Evolutionary conservation across 805 yeast species (phyloP).

Genomic region (Wickerhamomyces pijperi): DNA sequence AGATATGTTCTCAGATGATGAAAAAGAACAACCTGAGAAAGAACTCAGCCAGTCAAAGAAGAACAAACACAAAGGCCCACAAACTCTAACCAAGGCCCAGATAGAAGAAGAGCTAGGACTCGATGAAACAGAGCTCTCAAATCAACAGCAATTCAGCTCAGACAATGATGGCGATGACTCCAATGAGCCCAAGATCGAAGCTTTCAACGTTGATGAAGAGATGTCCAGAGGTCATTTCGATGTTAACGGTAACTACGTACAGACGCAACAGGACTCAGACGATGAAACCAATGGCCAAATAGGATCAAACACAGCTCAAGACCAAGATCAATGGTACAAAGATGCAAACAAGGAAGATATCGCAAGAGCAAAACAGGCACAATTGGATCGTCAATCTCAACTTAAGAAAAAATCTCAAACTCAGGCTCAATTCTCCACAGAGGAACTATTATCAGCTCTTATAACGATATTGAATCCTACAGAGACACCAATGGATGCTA

Average conservation of each 20-base stretch:
- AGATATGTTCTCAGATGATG: slow-evolving; percentile 15
- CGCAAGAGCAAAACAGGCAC: slow-evolving; percentile 23
- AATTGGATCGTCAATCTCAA: slow-evolving; percentile 16
- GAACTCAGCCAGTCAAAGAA: too few species aligned
- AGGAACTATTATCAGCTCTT: slow-evolving; percentile 21
- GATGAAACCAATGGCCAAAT: slow-evolving; percentile 25
- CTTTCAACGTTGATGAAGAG: slow-evolving; percentile 51
- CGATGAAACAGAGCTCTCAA: slow-evolving; percentile 6
- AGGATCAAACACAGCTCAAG: too few species aligned
- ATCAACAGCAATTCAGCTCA: slow-evolving; percentile 10
- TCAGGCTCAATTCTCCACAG: slow-evolving; percentile 8
- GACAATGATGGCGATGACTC: slow-evolving; percentile 12
- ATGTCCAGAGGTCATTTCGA: slow-evolving; percentile 50
- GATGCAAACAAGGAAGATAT: slow-evolving; percentile 24
- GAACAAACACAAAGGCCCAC: slow-evolving; percentile 8
- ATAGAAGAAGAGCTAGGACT: slow-evolving; percentile 18
- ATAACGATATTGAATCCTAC: slow-evolving; percentile 40
- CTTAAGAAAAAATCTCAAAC: slow-evolving; percentile 12
- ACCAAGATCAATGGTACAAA: slow-evolving; percentile 2
- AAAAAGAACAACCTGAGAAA: slow-evolving; percentile 4
- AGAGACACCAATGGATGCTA: slow-evolving; percentile 48
- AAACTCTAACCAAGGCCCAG: slow-evolving; percentile 26
- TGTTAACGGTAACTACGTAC: slow-evolving; percentile 45
- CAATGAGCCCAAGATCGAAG: slow-evolving; percentile 38
- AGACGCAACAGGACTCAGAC: slow-evolving; percentile 23